Base-by-base conservation (phyloP, 345 rosid genomes). In the Toxicodendron radicans region DNA sequence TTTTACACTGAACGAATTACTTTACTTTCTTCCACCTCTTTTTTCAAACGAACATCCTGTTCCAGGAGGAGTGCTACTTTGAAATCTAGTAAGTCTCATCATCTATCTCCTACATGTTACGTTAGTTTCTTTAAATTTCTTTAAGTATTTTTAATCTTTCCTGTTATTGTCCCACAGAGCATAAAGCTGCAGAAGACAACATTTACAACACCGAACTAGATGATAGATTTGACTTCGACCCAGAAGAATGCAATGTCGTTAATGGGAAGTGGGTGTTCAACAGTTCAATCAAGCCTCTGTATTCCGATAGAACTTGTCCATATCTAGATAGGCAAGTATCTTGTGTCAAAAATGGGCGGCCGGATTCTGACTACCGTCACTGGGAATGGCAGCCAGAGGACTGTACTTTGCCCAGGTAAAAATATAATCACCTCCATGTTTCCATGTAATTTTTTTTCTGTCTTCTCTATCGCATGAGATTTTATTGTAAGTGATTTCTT, bases 381-480 rank as follows among this genome's bases (percentile, higher is more conserved):
- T 95, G 97, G 99, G 93, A 87, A 72, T 95, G 99, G 99, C 97
- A 86, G 76, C 97, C 97, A 2, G 95, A 91, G 43, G 99, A 95
- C 70, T 95, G 99, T 64, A 80, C 84, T 45, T 70, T 95, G 74
- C 97, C 97, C 35, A 83, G 88, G 99, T 92, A 57, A 32, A 21
- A 49, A 51, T 53, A 49, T 58, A 38, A 35, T 35, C 7, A 35
- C 30, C 30, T 2, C 30, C 30, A 27, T 6, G 38, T 35, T 6
- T 6, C 4, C 38, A 3, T 6, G 3, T 5, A 38, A 38, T 38
- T 5, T 38, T 27, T 43, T 23, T 23, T 18, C 0, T 53, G 32
- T 30, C 9, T 21, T n/a, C 21, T 3, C 23, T 21, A 58, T 23
- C 11, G 27, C 5, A 10, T 58, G 32, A 20, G 32, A 0, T 20